phyloP scores from a whole-genome alignment of 306 rosid genomes.

The Clitoria ternatea region DNA sequence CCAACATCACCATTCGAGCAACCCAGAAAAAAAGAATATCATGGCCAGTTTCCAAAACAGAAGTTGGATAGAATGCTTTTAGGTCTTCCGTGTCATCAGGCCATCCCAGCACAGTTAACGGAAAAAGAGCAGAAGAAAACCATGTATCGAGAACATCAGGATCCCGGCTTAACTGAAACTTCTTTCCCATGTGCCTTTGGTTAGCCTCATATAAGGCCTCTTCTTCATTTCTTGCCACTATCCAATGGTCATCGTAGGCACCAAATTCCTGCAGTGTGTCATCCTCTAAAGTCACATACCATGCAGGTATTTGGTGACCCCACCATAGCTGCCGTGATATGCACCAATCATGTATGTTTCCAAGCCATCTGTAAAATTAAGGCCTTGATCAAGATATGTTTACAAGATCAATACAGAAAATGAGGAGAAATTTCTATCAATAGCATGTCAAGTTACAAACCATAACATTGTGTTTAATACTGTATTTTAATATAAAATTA shows the following conservation, averaged over 20 bases:
- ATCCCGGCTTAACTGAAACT: slow-evolving; percentile 59
- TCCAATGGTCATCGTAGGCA: slow-evolving; percentile 69
- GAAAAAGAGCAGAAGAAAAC: slow-evolving; percentile 96
- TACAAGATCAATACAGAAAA: too few species aligned
- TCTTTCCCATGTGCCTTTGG: slow-evolving; percentile 53
- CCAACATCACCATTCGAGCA: slow-evolving; percentile 97
- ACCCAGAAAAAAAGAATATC: slow-evolving; percentile 97
- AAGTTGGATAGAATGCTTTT: slow-evolving; percentile 86
- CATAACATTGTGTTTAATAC: too few species aligned
- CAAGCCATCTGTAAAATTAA: slow-evolving; percentile 97
- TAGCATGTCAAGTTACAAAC: background rate
- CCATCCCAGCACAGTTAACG: slow-evolving; percentile 93
- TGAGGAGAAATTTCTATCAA: background rate
- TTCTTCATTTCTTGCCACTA: slow-evolving; percentile 72
- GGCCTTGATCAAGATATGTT: too few species aligned
- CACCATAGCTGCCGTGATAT: slow-evolving; percentile 98
- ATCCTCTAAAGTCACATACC: slow-evolving; percentile 74
- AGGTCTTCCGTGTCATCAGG: slow-evolving; percentile 85
- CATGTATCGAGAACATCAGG: slow-evolving; percentile 99
- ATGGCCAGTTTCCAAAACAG: slow-evolving; percentile 96
- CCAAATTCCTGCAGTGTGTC: slow-evolving; percentile 72
- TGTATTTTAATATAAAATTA: too few species aligned
- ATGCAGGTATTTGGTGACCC: slow-evolving; percentile 97
- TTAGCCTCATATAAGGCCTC: slow-evolving; percentile 70
- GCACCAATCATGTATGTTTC: slow-evolving; percentile 91